phyloP scores from a whole-genome alignment of 2,329 filamentous ascomycete species.

The Colletotrichum brevisporum region DNA sequence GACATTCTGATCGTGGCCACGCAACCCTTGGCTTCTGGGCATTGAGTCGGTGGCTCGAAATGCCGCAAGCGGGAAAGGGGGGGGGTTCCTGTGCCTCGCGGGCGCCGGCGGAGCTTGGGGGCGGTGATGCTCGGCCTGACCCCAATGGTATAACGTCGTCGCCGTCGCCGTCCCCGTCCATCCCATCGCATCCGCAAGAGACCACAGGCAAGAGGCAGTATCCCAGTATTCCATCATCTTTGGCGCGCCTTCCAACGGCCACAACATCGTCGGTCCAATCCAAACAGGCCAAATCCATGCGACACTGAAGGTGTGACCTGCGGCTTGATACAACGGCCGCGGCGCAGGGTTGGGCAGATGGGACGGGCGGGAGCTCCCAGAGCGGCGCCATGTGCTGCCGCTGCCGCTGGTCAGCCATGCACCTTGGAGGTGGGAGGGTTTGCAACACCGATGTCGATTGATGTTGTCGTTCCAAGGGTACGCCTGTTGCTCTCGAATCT shows the following conservation, averaged over 20 bases:
- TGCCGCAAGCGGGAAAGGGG: not conserved
- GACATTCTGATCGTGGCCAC: conserved; percentile 1
- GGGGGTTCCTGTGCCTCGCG: not conserved
- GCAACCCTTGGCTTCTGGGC: not conserved
- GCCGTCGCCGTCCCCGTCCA: not conserved
- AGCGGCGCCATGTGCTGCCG: conserved; percentile 30
- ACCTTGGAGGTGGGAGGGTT: conserved; percentile 16
- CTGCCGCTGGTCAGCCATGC: conserved; percentile 21
- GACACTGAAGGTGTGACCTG: conserved; percentile 33
- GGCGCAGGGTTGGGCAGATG: conserved; percentile 23
- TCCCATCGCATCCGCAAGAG: not conserved
- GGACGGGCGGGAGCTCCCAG: conserved; percentile 40
- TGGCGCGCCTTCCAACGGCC: conserved; percentile 5
- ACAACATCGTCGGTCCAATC: conserved; percentile 9
- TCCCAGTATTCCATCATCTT: conserved; percentile 5
- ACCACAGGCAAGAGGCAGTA: not conserved
- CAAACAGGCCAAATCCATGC: conserved; percentile 32
- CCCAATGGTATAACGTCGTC: not conserved
- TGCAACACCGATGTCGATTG: not conserved
- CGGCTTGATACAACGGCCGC: conserved; percentile 33
- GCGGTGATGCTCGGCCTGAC: not conserved
- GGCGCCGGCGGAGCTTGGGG: too few relatives aligned
- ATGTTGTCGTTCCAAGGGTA: conserved; percentile 5
- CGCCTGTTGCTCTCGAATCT: not conserved
- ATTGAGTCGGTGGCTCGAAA: conserved; percentile 21